phyloP scores from a whole-genome alignment of 208 protist genomes.

The Acanthamoeba royreba region DNA sequence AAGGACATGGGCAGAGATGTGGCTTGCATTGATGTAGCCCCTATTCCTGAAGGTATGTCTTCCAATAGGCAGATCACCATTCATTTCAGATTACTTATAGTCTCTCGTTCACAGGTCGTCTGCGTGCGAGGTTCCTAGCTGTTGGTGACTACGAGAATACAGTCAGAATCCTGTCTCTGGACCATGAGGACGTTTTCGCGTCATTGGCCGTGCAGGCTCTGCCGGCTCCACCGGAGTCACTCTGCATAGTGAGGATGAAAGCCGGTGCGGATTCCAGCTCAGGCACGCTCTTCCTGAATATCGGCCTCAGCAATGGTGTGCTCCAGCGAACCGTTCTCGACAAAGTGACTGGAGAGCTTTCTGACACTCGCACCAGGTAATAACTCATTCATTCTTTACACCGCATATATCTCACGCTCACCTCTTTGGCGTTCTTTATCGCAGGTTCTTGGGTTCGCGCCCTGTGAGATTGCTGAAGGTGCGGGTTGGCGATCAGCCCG shows the following conservation, averaged over 20 bases:
- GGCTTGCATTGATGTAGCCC: slow-evolving; percentile 73
- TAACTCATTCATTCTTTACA: background rate
- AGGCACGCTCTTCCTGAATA: slow-evolving; percentile 73
- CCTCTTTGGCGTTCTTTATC: background rate
- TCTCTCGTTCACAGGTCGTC: background rate
- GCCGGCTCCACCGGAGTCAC: slow-evolving; percentile 44
- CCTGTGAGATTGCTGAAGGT: slow-evolving; percentile 62
- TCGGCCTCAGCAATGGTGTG: slow-evolving; percentile 87
- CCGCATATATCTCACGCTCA: background rate
- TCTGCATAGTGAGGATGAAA: slow-evolving; percentile 59
- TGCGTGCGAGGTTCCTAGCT: slow-evolving; percentile 39
- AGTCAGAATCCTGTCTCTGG: slow-evolving; percentile 82
- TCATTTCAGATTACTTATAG: background rate
- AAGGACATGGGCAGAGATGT: slow-evolving; percentile 76
- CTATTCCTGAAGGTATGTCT: slow-evolving; percentile 71
- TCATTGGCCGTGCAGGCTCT: slow-evolving; percentile 1
- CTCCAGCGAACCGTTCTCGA: slow-evolving; percentile 82
- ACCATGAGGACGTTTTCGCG: slow-evolving; percentile 68
- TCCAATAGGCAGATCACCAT: background rate
- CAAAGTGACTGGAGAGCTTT: slow-evolving; percentile 74
- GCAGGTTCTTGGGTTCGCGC: slow-evolving; percentile 68
- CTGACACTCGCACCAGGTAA: slow-evolving; percentile 78
- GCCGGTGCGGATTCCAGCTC: background rate
- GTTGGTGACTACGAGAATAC: slow-evolving; percentile 65
- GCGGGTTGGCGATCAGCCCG: slow-evolving; percentile 58